Conservation (phyloP, 805 yeast genomes). For the Ogataea trehalophila region DNA sequence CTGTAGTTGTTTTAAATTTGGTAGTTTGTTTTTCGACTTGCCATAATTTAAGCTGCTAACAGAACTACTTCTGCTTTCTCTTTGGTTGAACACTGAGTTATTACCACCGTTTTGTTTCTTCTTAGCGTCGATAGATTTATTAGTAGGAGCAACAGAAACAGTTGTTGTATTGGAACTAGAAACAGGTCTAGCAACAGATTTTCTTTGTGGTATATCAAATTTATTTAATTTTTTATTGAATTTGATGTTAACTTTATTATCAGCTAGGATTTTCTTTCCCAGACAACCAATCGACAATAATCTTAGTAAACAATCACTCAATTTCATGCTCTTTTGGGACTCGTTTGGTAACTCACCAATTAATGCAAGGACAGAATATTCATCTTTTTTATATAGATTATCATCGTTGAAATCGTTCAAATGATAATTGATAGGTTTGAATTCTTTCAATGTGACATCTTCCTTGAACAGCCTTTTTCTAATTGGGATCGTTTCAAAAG, state of each 20-base stretch:
- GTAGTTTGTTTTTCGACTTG: not conserved
- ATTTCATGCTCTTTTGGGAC: slow-evolving; percentile 22
- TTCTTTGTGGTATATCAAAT: slow-evolving; percentile 13
- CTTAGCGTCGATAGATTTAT: not conserved
- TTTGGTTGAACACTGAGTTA: too few species aligned
- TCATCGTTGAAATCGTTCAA: slow-evolving; percentile 61
- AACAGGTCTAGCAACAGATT: too few species aligned
- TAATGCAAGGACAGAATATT: slow-evolving; percentile 26
- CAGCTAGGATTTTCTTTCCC: slow-evolving; percentile 24
- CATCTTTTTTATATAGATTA: slow-evolving; percentile 34
- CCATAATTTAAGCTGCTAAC: not conserved
- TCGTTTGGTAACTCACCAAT: slow-evolving; percentile 30
- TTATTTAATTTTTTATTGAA: slow-evolving; percentile 16
- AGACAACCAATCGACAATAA: slow-evolving; percentile 31
- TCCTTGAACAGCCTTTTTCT: slow-evolving; percentile 57
- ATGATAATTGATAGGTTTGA: slow-evolving; percentile 47
- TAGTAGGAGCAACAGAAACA: not conserved
- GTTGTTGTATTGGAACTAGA: not conserved
- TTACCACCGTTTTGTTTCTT: not conserved
- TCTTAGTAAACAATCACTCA: slow-evolving; percentile 31
- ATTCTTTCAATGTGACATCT: slow-evolving; percentile 60
- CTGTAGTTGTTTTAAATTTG: not conserved
- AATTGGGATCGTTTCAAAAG: slow-evolving; percentile 32
- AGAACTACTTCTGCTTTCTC: too few species aligned
- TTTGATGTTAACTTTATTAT: slow-evolving; percentile 27